Base-by-base conservation (phyloP, 345 rosid species). In the Dovyalis caffra region DNA sequence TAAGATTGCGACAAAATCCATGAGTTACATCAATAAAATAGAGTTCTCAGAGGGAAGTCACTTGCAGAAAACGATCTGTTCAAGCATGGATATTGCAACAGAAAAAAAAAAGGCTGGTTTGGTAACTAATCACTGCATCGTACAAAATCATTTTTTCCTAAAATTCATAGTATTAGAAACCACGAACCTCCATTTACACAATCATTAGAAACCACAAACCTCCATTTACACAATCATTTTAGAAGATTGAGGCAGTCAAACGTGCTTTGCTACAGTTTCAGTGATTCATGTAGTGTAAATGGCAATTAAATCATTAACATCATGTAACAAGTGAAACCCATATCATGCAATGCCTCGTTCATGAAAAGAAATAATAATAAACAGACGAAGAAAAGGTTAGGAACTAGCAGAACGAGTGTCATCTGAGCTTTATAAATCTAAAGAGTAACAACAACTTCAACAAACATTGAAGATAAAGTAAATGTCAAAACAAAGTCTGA, bases 401-500 rank as follows among this genome's bases (percentile, higher is more conserved):
- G 64, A 60, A 23, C 8, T 25, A 26, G 7, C 64, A 60, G 29
- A n/a, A 26, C 11, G 26, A 25, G 29, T 10, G 64, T 23, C 26
- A 26, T 1, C 33, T 60, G 11, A 11, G 47, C 47, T 43, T 43
- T 12, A 16, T 16, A 43, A 43, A 43, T 14, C 14, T 43, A 11
- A 3, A 43, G 18, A 43, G 16, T 16, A 40, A 40, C 47, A 40
- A 43, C 47, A 43, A 43, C 11, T 10, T 43, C 47, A 14, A 14
- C 47, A 43, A 53, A 66, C 29, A 34, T 26, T 47, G 60, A 64
- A 75, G 67, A 66, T 72, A 35, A 57, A 38, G 18, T 64, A 21
- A 64, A 66, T 65, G 71, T 64, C 31, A 68, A 74, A 28, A 76
- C 26, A 57, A 72, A 72, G 15, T 31, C 60, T 66, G 61, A 92